Evolutionary conservation across 2,329 filamentous ascomycete species (phyloP).

Genomic region (Ceratocystis colombiana): DNA sequence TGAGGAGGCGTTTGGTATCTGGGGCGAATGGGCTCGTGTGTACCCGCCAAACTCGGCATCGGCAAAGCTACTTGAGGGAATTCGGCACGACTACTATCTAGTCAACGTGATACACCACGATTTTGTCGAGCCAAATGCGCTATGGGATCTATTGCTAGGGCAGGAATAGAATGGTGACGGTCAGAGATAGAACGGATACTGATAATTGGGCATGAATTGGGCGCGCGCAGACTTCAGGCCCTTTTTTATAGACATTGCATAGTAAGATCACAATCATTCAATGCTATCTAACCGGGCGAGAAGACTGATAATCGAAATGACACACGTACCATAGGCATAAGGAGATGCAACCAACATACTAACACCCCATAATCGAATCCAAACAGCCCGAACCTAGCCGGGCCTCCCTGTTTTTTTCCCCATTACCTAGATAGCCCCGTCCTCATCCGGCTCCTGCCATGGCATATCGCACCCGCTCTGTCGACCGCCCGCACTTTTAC

Average conservation of each 20-base stretch:
- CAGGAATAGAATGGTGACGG: constrained; percentile 31
- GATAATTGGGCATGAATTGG: no score
- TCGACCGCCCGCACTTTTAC: neutral
- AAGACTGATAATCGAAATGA: neutral
- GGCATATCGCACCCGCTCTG: neutral
- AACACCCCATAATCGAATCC: no score
- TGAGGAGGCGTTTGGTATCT: constrained; percentile 93
- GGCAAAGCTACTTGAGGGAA: constrained; percentile 57
- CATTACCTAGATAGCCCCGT: constrained; percentile 15
- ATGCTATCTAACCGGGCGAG: neutral
- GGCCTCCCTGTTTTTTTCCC: no score
- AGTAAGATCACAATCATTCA: constrained; percentile 9
- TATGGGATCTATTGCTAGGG: constrained; percentile 56
- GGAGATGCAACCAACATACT: neutral
- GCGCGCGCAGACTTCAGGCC: no score
- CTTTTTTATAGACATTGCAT: constrained; percentile 8
- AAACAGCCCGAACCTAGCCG: no score
- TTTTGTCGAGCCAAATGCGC: constrained; percentile 57
- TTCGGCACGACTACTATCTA: constrained; percentile 67
- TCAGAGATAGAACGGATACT: neutral
- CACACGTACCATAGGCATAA: neutral
- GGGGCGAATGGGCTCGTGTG: constrained; percentile 84
- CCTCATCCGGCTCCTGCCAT: constrained; percentile 17
- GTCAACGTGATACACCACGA: constrained; percentile 85
- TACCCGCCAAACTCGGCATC: constrained; percentile 67